Evolutionary conservation across 805 yeast species (phyloP), one percentile per base, ranked within the genome.

Genomic region (Yarrowia sp.): DNA sequence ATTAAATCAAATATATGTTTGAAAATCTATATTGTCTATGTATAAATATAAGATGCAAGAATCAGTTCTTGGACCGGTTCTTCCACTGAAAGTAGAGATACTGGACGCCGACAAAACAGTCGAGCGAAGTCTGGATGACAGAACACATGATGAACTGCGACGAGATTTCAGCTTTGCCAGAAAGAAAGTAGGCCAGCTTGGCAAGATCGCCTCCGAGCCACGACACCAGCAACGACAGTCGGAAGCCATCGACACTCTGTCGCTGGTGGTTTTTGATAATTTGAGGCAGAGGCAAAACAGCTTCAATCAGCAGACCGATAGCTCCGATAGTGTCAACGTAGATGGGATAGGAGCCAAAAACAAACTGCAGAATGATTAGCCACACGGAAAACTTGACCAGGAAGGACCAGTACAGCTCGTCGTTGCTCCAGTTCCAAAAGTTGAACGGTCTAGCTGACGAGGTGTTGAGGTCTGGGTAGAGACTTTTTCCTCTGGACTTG

Each of bases 181-280:
- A 56, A 12, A 65, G 9, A 38, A 71, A 68, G 59, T 59, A 71
- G 7, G 65, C 46, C 12, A 71, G 35, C 73, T 92, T 92, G 40
- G 90, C 82, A 43, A 87, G 78, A 76, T 92, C 98, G 65, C 97
- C 97, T 66, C 93, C 87, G 4, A 92, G 78, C 98, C 98, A 92
- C 71, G 92, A 87, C 19, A 91, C 76, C 38, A 92, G 73, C 35
- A 92, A 77, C 28, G 93, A 83, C 59, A 86, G 79, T 70, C 91
- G 87, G 77, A 92, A 92, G 66, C 95, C 93, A 68, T 87, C 87
- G 8, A 89, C 85, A 0, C 90, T 83, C 69, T 85, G 84, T 85
- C 77, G 90, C 91, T 16, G 95, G 93, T 67, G 90, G 77, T 19
- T 97, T 91, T 69, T 49, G 84, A 80, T 28, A 88, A 85, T 74